Base-by-base conservation (phyloP, 108 stramenopile genomes). In the Discostella pseudostelligera region DNA sequence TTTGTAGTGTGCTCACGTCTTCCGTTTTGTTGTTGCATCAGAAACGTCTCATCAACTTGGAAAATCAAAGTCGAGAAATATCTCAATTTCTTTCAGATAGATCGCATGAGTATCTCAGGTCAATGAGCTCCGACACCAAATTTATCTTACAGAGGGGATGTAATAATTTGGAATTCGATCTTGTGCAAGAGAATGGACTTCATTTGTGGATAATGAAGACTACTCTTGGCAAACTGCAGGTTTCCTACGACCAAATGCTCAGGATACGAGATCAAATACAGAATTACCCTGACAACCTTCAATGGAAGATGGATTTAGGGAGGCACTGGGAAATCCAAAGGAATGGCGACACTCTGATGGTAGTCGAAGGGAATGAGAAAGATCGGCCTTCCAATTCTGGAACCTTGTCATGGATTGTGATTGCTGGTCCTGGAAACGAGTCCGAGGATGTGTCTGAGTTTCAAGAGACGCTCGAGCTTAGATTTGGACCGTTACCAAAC, bases 241-340 rank as follows among this genome's bases (percentile, higher is more conserved):
- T 91, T 17, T 84, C 93, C 8, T 82, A 82, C 48, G 83, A 87
- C 3, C 75, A 77, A 54, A 61, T 89, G 51, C 63, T 77, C 39
- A 58, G 82, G 22, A 75, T 91, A n/a, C 51, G 65, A 49, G 17
- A 70, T 20, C 89, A 94, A 69, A 59, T 91, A 11, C 53, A 64
- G 19, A 45, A 61, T 0, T 62, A 86, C 74, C 82, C 88, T n/a
- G 48, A 79, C 19, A 59, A 61, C 35, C 44, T 51, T 32, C 61
- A 83, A 65, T 94, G 93, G 93, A 82, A 39, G 4, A 21, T 94
- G 40, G 78, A 86, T 60, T 49, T 94, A 42, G 88, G 89, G 0
- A 59, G 62, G 39, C 64, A 62, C 19, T 91, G 83, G 81, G 69
- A 48, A 45, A 16, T 91, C 17, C 39, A 50, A 17, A 76, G 93